Evolutionary conservation across 805 yeast genomes (phyloP).

Genomic region (Starmerella bombicola): DNA sequence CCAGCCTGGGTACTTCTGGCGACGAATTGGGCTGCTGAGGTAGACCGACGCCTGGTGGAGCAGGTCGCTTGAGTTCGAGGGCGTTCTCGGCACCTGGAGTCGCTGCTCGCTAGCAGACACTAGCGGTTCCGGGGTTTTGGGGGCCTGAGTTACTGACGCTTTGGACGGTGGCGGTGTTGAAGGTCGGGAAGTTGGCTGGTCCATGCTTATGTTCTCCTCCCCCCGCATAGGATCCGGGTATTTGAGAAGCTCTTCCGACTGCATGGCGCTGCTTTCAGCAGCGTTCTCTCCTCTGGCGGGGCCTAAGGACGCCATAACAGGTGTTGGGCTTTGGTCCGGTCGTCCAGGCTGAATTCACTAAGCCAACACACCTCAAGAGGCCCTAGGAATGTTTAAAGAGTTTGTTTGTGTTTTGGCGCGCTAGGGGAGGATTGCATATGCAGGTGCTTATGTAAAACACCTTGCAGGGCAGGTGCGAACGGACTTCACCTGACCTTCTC

Average conservation of each 20-base stretch:
- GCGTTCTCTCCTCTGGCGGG: background rate
- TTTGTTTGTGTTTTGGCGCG: background rate
- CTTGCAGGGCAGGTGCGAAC: no score
- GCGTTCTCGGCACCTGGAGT: conserved; percentile 4
- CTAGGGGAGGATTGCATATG: background rate
- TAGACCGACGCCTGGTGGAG: conserved; percentile 14
- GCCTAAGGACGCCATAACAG: no score
- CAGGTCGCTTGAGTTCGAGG: background rate
- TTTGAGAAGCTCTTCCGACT: no score
- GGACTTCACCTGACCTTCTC: no score
- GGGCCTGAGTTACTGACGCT: background rate
- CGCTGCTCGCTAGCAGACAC: background rate
- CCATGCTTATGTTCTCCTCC: no score
- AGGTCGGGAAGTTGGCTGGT: no score
- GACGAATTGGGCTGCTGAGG: conserved; percentile 17
- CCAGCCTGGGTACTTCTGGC: conserved; percentile 2
- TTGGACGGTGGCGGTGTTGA: conserved; percentile 4
- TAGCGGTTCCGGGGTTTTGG: conserved; percentile 7
- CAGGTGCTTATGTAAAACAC: background rate
- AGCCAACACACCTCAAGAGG: no score
- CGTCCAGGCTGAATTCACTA: no score
- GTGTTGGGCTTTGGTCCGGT: no score
- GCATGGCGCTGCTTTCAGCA: no score
- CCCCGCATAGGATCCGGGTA: no score
- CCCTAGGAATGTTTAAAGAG: background rate